These are phyloP conservation scores for Blastocystis sp. DNA, from an alignment of 352 stramenopile genomes.

Conservation along the genomic window DNA sequence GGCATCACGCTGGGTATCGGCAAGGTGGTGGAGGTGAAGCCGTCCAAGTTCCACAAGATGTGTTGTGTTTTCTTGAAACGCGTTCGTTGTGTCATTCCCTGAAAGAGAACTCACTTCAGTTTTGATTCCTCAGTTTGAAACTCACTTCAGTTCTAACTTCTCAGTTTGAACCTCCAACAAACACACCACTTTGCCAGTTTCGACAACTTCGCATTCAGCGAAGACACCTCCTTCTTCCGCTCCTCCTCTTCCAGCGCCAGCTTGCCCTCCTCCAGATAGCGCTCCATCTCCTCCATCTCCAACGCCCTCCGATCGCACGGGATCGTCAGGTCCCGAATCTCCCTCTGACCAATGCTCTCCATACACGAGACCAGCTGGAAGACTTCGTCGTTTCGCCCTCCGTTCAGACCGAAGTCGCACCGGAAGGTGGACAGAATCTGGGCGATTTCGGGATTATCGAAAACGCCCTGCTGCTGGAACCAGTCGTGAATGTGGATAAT, in stretches of 20 bases:
- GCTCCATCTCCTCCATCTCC: slow-evolving; percentile 33
- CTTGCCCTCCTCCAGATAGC: not conserved
- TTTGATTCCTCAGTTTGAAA: not conserved
- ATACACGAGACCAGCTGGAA: slow-evolving; percentile 1
- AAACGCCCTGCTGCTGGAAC: slow-evolving; percentile 6
- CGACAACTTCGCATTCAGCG: slow-evolving; percentile 1
- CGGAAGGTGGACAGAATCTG: not conserved
- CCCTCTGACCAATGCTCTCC: not conserved
- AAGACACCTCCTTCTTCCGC: not conserved
- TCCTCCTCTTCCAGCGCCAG: not conserved
- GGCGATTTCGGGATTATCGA: slow-evolving; percentile 19
- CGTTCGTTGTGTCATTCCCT: not conserved
- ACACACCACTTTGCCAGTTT: not conserved
- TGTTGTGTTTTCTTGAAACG: slow-evolving; percentile 55
- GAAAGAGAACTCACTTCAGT: too few relatives aligned
- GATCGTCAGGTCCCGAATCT: slow-evolving; percentile 11
- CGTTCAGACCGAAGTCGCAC: slow-evolving; percentile 14
- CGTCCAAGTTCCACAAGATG: slow-evolving; percentile 9
- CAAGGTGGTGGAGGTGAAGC: slow-evolving; percentile 27
- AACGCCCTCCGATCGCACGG: not conserved
- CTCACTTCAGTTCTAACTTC: not conserved
- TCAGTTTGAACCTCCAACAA: not conserved
- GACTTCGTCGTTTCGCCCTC: not conserved
- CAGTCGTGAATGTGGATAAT: slow-evolving; percentile 30
- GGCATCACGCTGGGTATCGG: slow-evolving; percentile 45